A percentile compares a stretch with the other conserved stretches of the same genome.
phyloP scores from a whole-genome alignment of 2,329 filamentous ascomycete species.

The Neophaeococcomyces aloes region DNA sequence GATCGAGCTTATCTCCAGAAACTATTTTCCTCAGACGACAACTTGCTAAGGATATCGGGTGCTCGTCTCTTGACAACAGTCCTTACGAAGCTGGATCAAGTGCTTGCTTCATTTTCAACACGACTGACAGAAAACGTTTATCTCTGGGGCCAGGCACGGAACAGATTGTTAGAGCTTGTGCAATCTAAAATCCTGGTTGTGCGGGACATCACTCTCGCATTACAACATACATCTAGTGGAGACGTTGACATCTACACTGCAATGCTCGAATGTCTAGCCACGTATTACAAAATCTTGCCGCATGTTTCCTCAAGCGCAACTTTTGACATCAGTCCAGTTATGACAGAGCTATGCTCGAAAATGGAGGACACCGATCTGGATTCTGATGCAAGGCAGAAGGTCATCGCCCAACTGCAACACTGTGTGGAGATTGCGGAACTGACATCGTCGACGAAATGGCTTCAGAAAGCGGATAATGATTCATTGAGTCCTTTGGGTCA shows the following conservation, averaged over 20 bases:
- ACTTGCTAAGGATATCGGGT: conserved; percentile 74
- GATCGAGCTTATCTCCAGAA: conserved; percentile 68
- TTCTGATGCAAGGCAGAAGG: conserved; percentile 45
- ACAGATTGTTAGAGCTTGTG: conserved; percentile 62
- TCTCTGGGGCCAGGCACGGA: conserved; percentile 60
- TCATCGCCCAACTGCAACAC: conserved; percentile 67
- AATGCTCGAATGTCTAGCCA: conserved; percentile 62
- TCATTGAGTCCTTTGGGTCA: conserved; percentile 1
- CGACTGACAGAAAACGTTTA: conserved; percentile 35
- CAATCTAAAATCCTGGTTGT: conserved; percentile 68
- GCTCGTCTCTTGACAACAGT: conserved; percentile 67
- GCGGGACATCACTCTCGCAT: conserved; percentile 66
- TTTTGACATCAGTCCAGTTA: conserved; percentile 72
- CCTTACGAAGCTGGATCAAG: conserved; percentile 62
- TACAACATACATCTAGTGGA: conserved; percentile 56
- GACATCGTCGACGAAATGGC: conserved; percentile 84
- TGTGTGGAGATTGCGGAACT: conserved; percentile 68
- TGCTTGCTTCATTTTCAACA: conserved; percentile 50
- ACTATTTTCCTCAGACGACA: conserved; percentile 66
- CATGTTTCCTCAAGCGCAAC: conserved; percentile 70
- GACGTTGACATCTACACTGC: conserved; percentile 69
- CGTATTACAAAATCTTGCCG: conserved; percentile 79
- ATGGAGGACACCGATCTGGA: conserved; percentile 41
- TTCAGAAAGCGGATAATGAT: conserved; percentile 48
- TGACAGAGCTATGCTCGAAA: conserved; percentile 57